A percentile compares a stretch with the other conserved stretches of the same genome.
Conservation (phyloP, 202 grass and related monocot species). For the Carex sylvatica region DNA sequence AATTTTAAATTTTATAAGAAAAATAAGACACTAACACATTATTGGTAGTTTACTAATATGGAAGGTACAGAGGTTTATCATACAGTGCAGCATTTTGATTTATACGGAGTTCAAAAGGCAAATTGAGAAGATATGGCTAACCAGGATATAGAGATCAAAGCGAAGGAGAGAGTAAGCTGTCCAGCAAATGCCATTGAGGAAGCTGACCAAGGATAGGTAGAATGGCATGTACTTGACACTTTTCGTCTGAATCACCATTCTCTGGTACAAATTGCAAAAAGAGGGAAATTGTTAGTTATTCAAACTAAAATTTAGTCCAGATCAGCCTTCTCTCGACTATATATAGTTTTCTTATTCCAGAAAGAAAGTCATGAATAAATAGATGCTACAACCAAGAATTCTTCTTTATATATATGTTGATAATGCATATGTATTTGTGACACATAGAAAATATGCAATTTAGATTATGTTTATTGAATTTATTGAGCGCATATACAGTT, state of each 20-base stretch:
- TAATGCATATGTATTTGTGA: neutral
- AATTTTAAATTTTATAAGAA: neutral
- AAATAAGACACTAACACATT: neutral
- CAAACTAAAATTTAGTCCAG: neutral
- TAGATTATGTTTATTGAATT: too few species aligned
- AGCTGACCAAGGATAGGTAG: conserved; percentile 33
- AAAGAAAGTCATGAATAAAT: too few species aligned
- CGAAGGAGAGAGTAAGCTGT: conserved; percentile 55
- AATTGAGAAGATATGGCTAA: conserved; percentile 13
- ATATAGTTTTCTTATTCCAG: neutral
- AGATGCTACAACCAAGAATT: too few species aligned
- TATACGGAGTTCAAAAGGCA: neutral
- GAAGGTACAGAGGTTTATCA: neutral
- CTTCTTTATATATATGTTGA: too few species aligned
- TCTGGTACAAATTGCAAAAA: conserved; percentile 26
- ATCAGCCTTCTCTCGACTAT: neutral
- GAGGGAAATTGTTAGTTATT: neutral
- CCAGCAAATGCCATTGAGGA: conserved; percentile 60
- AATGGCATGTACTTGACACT: conserved; percentile 73
- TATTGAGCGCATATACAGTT: neutral
- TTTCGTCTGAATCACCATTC: conserved; percentile 48
- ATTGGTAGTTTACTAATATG: neutral
- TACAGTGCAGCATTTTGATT: neutral
- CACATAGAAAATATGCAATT: too few species aligned
- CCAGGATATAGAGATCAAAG: conserved; percentile 53